Base-by-base conservation (phyloP, 331 rosid species). In the Dryas integrifolia region DNA sequence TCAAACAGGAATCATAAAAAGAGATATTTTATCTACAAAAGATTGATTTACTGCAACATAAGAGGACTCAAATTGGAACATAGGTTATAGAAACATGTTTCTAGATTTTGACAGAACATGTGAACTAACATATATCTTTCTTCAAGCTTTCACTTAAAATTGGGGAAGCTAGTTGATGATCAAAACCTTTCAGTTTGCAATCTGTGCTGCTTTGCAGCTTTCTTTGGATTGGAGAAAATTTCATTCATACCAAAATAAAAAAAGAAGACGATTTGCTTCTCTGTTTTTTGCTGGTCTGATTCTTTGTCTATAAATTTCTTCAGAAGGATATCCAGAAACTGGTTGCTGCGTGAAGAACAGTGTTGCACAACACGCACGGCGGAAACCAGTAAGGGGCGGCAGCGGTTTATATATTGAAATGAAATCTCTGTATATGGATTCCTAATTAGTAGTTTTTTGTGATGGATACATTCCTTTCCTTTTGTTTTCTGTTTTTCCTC, bases 241-340 rank as follows among this genome's bases (percentile, higher is more conserved):
- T 13, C 30, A 44, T 7, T 53, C 4, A 7, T 40, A 18, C 21
- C 51, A 1, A 38, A 39, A 41, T 4, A 12, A 40, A 18, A 30
- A 30, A 30, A 2, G 35, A 30, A 30, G 24, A 30, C 2, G 35
- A 30, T 30, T 30, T 30, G 3, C 56, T 26, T 55, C 26, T 38
- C 77, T 45, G 55, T 73, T 38, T 73, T 38, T 26, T 10, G 6
- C 57, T n/a, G 18, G 24, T 74, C 66, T 73, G 44, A 63, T 57
- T 61, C 13, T n/a, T 5, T 66, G n/a, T 80, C 39, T 21, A 59
- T 6, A 60, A 16, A 15, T 53, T 70, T 53, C 80, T 81, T 67
- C 91, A 91, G 97, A 95, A 85, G 88, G 98, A 91, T 80, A 87
- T 95, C 69, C 92, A 95, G 81, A 85, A 82, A 83, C 88, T 95